Base-by-base conservation (phyloP, 352 stramenopile species). In the Globisporangium takayamanum region DNA sequence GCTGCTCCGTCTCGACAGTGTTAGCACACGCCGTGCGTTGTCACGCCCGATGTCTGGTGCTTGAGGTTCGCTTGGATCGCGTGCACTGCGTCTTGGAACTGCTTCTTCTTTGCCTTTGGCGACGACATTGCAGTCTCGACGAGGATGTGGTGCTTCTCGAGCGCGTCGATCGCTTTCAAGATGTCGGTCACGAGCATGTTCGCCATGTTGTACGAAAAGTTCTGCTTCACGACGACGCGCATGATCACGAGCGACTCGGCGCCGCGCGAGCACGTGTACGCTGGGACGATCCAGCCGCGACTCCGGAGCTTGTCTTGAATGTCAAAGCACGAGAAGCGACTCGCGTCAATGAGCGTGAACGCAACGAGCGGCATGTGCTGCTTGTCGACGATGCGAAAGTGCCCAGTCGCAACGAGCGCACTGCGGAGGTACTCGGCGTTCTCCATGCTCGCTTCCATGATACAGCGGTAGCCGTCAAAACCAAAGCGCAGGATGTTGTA, bases 401-500 rank as follows among this genome's bases (percentile, higher is more conserved):
- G 80, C 46, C 87, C 87, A 0, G 89, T 97, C 2, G 74, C 77
- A 10, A 87, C 68, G 10, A 97, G 70, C 20, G 80, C 63, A 14
- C 73, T 70, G 59, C 88, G 81, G 59, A 97, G 63, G 50, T 94
- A 84, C 39, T 70, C 72, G 6, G 90, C 86, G 22, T 91, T 95
- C 55, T 87, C 64, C 88, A 97, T 94, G 56, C 83, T 92, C n/a
- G 87, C 83, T 54, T 94, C 74, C 78, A 97, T 91, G 63, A 97
- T 97, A 48, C 60, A 68, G 16, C 68, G 76, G 74, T 96, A 98
- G 53, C 92, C 92, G 10, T 96, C 80, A 47, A 86, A 90, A 42
- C 92, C 92, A 54, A 97, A 89, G 26, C 92, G 87, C 57, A 98
- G 60, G 57, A 97, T 89, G 76, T 97, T 97, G 76, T 97, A 97